Percentiles rank a stretch among this genome's conserved stretches.
Evolutionary conservation across 2,329 filamentous ascomycete species (phyloP).

Genomic region (Xylaria sp.): DNA sequence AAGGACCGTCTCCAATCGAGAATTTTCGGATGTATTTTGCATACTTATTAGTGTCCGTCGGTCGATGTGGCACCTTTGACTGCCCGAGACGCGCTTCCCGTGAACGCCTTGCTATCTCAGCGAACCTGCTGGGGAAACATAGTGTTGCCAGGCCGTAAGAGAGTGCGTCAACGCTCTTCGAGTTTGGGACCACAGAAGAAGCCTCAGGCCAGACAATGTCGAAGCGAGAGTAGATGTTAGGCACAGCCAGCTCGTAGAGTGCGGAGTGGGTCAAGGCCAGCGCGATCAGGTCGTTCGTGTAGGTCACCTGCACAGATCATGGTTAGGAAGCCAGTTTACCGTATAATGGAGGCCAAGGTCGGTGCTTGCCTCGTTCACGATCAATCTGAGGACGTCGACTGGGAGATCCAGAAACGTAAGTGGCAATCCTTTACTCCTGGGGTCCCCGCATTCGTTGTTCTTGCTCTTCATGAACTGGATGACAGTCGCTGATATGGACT

Average conservation of each 20-base stretch:
- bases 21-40: constrained; percentile 84
- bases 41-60: constrained; percentile 73
- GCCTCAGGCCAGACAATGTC: constrained; percentile 90
- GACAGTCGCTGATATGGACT: constrained; percentile 42
- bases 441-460: constrained; percentile 73
- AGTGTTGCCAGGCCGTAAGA: constrained; percentile 85
- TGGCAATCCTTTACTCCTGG: constrained; percentile 67
- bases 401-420: constrained; percentile 79
- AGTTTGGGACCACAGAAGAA: constrained; percentile 69
- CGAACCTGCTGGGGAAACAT: constrained; percentile 71
- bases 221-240: constrained; percentile 85
- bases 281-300: constrained; percentile 84
- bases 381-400: constrained; percentile 80
- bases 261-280: constrained; percentile 82
- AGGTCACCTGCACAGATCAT: constrained; percentile 69
- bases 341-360: neutral
- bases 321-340: constrained; percentile 22
- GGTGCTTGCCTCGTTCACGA: constrained; percentile 77
- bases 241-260: constrained; percentile 78
- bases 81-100: constrained; percentile 42
- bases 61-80: constrained; percentile 44
- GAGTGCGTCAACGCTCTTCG: constrained; percentile 81
- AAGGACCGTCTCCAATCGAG: constrained; percentile 83
- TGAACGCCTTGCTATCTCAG: constrained; percentile 53
- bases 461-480: constrained; percentile 65